A percentile compares a stretch with the other conserved stretches of the same genome.
These are phyloP conservation scores for Rosa multiflora DNA, from an alignment of 306 rosid genomes.

Conservation along the genomic window DNA sequence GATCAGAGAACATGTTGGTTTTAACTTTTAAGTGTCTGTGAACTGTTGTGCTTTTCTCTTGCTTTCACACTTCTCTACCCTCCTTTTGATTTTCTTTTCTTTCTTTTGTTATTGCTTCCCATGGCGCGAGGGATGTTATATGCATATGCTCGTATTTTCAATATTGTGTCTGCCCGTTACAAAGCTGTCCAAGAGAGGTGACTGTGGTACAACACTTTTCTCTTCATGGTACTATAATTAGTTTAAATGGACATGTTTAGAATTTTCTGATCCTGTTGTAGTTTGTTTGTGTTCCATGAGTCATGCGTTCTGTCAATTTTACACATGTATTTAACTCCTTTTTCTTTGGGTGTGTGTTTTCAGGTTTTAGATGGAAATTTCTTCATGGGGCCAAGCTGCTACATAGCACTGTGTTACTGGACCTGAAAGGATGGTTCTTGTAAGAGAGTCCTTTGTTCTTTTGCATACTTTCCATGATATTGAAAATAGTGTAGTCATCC, in stretches of 20 bases:
- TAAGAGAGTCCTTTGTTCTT: not conserved
- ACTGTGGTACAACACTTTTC: not conserved
- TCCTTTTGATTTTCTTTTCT: constrained; percentile 37
- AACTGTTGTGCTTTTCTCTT: constrained; percentile 19
- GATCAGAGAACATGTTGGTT: not conserved
- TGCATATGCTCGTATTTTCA: constrained; percentile 20
- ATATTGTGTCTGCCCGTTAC: constrained; percentile 6
- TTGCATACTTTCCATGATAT: not conserved
- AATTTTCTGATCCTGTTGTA: not conserved
- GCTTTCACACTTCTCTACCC: constrained; percentile 13
- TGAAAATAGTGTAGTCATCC: not conserved
- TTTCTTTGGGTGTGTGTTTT: not conserved
- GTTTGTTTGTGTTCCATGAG: not conserved
- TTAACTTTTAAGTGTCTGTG: constrained; percentile 8
- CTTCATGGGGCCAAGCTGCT: not conserved
- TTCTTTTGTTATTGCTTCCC: constrained; percentile 26
- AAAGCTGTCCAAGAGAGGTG: constrained; percentile 22
- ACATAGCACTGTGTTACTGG: not conserved
- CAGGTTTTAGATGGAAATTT: not conserved
- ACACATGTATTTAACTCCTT: not conserved
- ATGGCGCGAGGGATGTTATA: constrained; percentile 36
- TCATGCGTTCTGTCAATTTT: not conserved
- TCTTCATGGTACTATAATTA: not conserved
- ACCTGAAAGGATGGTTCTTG: constrained; percentile 1
- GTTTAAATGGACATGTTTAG: not conserved